phyloP scores from a whole-genome alignment of 2,329 filamentous ascomycete species.

The Fusarium sp. region DNA sequence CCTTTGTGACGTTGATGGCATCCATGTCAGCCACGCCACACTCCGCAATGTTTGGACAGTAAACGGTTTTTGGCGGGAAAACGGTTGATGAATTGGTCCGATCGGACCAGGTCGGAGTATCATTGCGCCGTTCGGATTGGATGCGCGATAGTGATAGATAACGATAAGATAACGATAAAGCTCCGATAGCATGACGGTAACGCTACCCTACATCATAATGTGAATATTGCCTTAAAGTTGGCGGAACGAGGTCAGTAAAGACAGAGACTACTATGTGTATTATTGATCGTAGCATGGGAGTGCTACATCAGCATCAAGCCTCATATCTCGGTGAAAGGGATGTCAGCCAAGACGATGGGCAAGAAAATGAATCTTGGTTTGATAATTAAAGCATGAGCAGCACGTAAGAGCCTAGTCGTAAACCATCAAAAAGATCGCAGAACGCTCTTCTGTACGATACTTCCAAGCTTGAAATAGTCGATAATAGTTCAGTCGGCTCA shows the following conservation, averaged over 20 bases:
- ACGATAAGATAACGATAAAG: neutral
- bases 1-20: neutral
- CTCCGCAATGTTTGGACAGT: neutral
- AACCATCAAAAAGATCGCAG: too few species aligned
- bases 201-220: neutral
- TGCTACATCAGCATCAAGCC: too few species aligned
- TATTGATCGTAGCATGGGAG: too few species aligned
- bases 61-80: neutral
- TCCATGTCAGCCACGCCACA: neutral
- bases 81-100: neutral
- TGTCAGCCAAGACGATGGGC: too few species aligned
- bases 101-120: neutral
- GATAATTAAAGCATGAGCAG: too few species aligned
- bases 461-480: too few species aligned
- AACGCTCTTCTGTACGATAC: too few species aligned
- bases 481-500: too few species aligned
- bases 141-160: neutral
- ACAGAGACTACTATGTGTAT: too few species aligned
- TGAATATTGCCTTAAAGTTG: neutral
- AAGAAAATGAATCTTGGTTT: fast-evolving
- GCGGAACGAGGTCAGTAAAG: neutral
- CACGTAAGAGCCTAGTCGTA: too few species aligned
- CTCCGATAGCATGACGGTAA: neutral
- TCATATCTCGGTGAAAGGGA: too few species aligned
- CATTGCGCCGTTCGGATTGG: neutral